Base-by-base conservation (phyloP, 2,329 filamentous ascomycete genomes). In the Cordyceps militaris region DNA sequence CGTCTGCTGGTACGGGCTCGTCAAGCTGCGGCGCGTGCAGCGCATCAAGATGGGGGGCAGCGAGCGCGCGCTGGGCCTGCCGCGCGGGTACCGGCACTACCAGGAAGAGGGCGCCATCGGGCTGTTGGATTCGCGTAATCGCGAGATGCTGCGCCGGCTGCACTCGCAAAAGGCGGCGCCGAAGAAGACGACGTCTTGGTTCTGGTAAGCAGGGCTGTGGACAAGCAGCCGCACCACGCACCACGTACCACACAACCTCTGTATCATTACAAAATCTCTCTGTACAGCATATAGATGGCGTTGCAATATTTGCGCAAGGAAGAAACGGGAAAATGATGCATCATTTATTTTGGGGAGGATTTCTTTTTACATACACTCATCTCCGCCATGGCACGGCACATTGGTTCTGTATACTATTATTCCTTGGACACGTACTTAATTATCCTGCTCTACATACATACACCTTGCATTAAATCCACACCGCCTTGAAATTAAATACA, bases 21-120 rank as follows among this genome's bases (percentile, higher is more conserved):
- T 81, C 54, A 95, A 91, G 72, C 80, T 99, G 62, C 85, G 89
- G 63, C 88, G 88, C 69, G 88, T 96, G 26, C 91, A 96, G 76
- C 83, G 91, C 61, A 85, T 97, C 62, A 89, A 87, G 68, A 96
- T 97, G 91, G 92, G 73, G 66, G 71, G 73, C 61, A 71, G 70
- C 56, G 74, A 76, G 62, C 67, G 73, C 46, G 70, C 73, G 3
- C 67, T 43, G 1, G 53, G 69, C 21, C 63, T 76, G 43, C 69
- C 72, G 3, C 70, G 73, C 5, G 69, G 63, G 60, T 71, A 69
- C 62, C 73, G 74, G 21, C 77, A 77, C 57, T 74, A 80, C 60
- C 71, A 74, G 49, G 76, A 79, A 59, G 77, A 79, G 56, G 74
- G 76, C 26, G 76, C 79, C 23, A 73, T 78, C 24, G 76, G 76